phyloP scores from a whole-genome alignment of 129 eudicot species.

The Silybum marianum region DNA sequence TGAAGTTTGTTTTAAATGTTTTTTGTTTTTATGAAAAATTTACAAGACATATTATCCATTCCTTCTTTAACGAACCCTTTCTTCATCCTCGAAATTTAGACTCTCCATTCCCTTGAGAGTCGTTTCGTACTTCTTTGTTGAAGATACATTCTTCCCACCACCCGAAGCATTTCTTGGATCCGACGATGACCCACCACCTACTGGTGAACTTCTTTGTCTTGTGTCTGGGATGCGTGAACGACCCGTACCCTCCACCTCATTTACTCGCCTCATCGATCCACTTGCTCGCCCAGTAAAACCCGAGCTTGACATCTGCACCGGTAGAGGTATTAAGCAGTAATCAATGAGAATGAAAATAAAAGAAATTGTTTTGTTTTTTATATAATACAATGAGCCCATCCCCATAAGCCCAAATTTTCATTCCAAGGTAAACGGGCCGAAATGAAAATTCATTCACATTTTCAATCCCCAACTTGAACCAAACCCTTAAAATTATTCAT shows the following conservation, averaged over 20 bases:
- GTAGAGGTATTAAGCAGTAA: too few relatives aligned
- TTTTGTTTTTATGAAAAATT: slow-evolving; percentile 33
- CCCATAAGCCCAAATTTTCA: too few relatives aligned
- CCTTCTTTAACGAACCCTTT: slow-evolving; percentile 40
- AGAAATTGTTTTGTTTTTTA: too few relatives aligned
- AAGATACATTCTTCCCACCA: slow-evolving; percentile 50
- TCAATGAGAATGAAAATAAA: too few relatives aligned
- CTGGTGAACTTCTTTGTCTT: slow-evolving; percentile 46
- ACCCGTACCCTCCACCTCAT: slow-evolving; percentile 21
- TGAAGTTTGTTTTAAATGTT: not conserved
- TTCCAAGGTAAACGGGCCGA: too few relatives aligned
- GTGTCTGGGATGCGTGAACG: slow-evolving; percentile 50
- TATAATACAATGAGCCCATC: too few relatives aligned
- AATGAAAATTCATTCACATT: too few relatives aligned
- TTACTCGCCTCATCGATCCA: slow-evolving; percentile 58
- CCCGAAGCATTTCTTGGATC: slow-evolving; percentile 55
- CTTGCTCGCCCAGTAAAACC: slow-evolving; percentile 52
- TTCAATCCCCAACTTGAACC: too few relatives aligned
- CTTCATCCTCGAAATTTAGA: slow-evolving; percentile 73
- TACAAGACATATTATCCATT: slow-evolving; percentile 34
- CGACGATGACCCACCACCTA: slow-evolving; percentile 47
- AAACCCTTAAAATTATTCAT: too few relatives aligned
- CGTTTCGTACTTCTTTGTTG: slow-evolving; percentile 60
- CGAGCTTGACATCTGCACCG: slow-evolving; percentile 27
- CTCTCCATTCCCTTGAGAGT: slow-evolving; percentile 76